phyloP scores from a whole-genome alignment of 2,329 filamentous ascomycete genomes.

The Calonectria pseudoreteaudii region DNA sequence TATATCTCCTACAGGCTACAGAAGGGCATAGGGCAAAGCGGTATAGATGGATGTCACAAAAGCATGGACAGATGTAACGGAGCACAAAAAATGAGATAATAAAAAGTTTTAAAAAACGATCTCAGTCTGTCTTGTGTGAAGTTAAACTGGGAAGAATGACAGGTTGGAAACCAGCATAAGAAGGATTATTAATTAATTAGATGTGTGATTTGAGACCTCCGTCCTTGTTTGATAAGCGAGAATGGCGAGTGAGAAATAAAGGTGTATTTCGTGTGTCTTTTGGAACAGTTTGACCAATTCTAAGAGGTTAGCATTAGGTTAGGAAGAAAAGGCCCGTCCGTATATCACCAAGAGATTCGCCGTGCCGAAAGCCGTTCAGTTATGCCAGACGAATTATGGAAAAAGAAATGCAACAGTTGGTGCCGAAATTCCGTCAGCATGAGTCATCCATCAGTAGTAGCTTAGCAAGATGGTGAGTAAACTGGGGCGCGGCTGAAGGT shows the following conservation, averaged over 20 bases:
- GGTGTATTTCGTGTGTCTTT: not conserved
- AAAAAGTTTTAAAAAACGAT: conserved; percentile 39
- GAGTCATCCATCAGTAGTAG: conserved; percentile 18
- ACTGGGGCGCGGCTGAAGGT: conserved; percentile 10
- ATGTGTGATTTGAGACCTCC: not conserved
- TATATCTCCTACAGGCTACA: conserved; percentile 40
- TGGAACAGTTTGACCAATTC: not conserved
- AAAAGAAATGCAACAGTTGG: not conserved
- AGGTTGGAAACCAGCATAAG: not conserved
- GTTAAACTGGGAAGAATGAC: not conserved
- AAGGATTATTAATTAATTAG: not conserved
- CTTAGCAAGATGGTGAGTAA: conserved; percentile 4
- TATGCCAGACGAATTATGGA: not conserved
- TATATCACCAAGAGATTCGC: not conserved
- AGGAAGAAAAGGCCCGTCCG: not conserved
- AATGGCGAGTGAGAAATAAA: not conserved
- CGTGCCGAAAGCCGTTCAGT: not conserved
- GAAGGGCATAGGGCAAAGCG: conserved; percentile 38
- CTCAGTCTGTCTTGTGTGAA: not conserved
- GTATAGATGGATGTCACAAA: conserved; percentile 44
- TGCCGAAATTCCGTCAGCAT: conserved; percentile 38
- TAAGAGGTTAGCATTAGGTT: not conserved
- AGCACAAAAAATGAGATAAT: conserved; percentile 43
- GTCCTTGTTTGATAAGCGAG: not conserved
- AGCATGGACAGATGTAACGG: conserved; percentile 45